Evolutionary conservation across 768 basidiomycete genomes (phyloP), one percentile per base, ranked within the genome.

Genomic region (Hygrocybe coccinea): DNA sequence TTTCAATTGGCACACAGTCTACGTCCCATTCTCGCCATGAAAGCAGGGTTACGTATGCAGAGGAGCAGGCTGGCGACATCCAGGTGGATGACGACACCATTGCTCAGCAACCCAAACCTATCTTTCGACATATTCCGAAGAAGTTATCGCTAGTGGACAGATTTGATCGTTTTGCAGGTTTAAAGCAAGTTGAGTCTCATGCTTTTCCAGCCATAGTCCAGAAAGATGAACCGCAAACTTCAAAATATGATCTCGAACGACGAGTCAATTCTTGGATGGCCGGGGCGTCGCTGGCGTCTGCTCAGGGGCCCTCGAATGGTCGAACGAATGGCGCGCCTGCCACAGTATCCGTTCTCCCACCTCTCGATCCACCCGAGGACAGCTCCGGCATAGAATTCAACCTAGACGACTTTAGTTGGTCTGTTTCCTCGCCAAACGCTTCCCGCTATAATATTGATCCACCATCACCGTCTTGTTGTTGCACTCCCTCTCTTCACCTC

Each of bases 111-210:
- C 67, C 64, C 29, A 67, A 69, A 22, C 62, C 66, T 12, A 63
- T 67, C 12, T 58, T 65, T 34, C 79, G 84, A 36, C 82, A 85
- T 69, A 68, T 79, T 29, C 87, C 87, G 2, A 76, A 75, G 59
- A 86, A 85, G 59, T 74, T 90, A 9, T 87, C 87, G 1, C 77
- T 89, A 8, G 75, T 89, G 2, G 85, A 88, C 61, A 77, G 82
- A 56, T 77, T 82, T 52, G 86, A 87, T 52, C 56, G 68, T 2
- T 59, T 67, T 19, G 76, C 64, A n/a, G 74, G 74, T 19, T 70
- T 63, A 60, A 67, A 58, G 57, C 54, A 59, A 34, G 59, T 61
- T 57, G 21, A 58, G 70, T 1, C 76, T 73, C 76, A 74, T 21
- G 65, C 69, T 21, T 66, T 88, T 15, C 81, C 85, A 1, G 83